Conservation (phyloP, 108 stramenopile species). For the Stephanodiscus minutulus region DNA sequence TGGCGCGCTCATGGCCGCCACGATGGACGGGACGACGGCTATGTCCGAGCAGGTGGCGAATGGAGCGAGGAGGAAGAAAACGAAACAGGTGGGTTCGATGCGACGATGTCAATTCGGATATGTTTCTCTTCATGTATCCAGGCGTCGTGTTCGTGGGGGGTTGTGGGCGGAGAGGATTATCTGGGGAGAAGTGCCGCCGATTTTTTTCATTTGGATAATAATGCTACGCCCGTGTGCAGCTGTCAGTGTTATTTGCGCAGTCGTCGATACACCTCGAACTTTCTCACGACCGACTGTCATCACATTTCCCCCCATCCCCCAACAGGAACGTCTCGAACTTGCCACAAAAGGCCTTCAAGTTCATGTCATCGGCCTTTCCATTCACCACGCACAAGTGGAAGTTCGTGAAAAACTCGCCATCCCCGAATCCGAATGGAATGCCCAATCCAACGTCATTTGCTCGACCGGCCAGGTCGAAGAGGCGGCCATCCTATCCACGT, state of each 20-base stretch:
- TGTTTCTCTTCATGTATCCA: background rate
- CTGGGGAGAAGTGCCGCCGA: background rate
- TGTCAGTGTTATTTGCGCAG: background rate
- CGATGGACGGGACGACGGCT: slow-evolving; percentile 31
- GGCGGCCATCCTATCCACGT: slow-evolving; percentile 95
- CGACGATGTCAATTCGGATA: too few species aligned
- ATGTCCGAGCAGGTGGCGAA: background rate
- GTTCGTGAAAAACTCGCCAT: slow-evolving; percentile 98
- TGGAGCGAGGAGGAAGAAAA: slow-evolving; percentile 34
- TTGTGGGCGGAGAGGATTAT: background rate
- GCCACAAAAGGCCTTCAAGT: slow-evolving; percentile 94
- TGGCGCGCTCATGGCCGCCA: slow-evolving; percentile 32
- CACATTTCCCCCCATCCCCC: background rate
- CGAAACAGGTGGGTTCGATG: slow-evolving; percentile 27
- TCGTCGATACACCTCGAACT: background rate
- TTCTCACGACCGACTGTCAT: slow-evolving; percentile 8
- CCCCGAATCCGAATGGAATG: slow-evolving; percentile 94
- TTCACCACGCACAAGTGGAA: slow-evolving; percentile 96
- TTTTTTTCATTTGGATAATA: background rate
- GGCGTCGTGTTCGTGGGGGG: background rate
- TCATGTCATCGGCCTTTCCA: slow-evolving; percentile 93
- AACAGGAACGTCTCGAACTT: slow-evolving; percentile 84
- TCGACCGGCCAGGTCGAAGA: slow-evolving; percentile 84
- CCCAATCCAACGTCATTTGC: slow-evolving; percentile 79
- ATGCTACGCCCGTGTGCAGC: background rate